A percentile compares a stretch with the other conserved stretches of the same genome.
Conservation (phyloP, 345 rosid genomes). For the Syzygium oleosum region DNA sequence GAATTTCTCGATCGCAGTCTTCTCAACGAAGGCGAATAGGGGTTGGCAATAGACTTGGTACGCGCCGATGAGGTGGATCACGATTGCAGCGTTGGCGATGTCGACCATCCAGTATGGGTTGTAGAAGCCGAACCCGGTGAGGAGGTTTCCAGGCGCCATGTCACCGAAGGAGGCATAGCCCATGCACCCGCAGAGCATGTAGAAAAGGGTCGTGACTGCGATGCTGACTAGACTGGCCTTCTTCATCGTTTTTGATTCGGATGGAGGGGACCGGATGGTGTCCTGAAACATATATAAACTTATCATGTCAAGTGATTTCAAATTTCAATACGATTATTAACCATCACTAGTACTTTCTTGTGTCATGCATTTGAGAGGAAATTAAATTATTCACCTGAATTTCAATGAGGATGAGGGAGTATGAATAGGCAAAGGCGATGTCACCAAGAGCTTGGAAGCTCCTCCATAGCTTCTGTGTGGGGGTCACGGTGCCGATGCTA, state of each 20-base stretch:
- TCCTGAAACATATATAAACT: slow-evolving; percentile 19
- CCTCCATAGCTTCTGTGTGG: slow-evolving; percentile 24
- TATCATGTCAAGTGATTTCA: neutral
- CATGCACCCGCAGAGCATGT: slow-evolving; percentile 59
- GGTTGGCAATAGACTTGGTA: slow-evolving; percentile 78
- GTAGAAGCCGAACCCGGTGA: slow-evolving; percentile 69
- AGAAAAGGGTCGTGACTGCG: slow-evolving; percentile 26
- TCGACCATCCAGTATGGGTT: slow-evolving; percentile 73
- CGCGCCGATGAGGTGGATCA: slow-evolving; percentile 63
- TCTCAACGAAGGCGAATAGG: slow-evolving; percentile 61
- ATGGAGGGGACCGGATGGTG: slow-evolving; percentile 40
- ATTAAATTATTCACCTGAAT: slow-evolving; percentile 19
- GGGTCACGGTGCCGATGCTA: slow-evolving; percentile 18
- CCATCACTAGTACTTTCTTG: neutral
- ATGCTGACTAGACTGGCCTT: slow-evolving; percentile 35
- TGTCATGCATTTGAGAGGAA: neutral
- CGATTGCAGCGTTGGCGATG: slow-evolving; percentile 59
- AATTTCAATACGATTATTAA: neutral
- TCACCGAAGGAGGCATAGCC: slow-evolving; percentile 78
- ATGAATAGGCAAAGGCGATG: slow-evolving; percentile 43
- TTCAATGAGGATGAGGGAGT: slow-evolving; percentile 33
- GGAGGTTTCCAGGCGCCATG: slow-evolving; percentile 59
- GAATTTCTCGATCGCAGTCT: slow-evolving; percentile 15
- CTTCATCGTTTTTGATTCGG: slow-evolving; percentile 38
- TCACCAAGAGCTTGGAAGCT: slow-evolving; percentile 40